Evolutionary conservation across 2,329 filamentous ascomycete species (phyloP).

Genomic region (Scedosporium minutisporum): DNA sequence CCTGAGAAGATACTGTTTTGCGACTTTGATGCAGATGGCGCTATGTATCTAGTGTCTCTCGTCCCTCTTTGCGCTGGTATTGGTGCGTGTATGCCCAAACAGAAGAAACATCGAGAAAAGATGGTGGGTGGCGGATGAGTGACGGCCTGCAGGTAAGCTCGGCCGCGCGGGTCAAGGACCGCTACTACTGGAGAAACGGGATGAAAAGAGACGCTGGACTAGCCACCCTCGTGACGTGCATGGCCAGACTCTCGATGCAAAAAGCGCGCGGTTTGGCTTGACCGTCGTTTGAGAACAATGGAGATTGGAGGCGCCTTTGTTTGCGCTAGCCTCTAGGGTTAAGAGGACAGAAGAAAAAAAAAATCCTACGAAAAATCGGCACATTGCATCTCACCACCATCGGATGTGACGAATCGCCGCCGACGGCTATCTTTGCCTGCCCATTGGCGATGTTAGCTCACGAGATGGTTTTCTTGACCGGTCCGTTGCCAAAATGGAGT

Average conservation of each 20-base stretch:
- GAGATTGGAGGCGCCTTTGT: neutral
- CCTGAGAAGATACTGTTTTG: neutral
- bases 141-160: neutral
- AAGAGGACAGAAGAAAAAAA: neutral
- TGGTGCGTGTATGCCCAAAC: neutral
- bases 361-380: too few species aligned
- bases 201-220: neutral
- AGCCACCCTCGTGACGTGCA: neutral
- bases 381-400: too few species aligned
- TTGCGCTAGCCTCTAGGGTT: neutral
- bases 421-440: too few species aligned
- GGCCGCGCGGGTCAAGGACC: neutral
- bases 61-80: neutral
- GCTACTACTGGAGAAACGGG: neutral
- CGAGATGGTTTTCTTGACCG: too few species aligned
- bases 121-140: neutral
- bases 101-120: neutral
- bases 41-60: neutral
- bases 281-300: neutral
- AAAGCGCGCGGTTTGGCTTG: neutral
- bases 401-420: too few species aligned
- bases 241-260: neutral
- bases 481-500: too few species aligned
- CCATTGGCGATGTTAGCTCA: too few species aligned
- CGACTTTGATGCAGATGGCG: neutral